Percentiles rank a stretch among this genome's conserved stretches.
These are phyloP conservation scores for Lachnellula suecica DNA, from an alignment of 2,329 filamentous ascomycete species.

Conservation along the genomic window DNA sequence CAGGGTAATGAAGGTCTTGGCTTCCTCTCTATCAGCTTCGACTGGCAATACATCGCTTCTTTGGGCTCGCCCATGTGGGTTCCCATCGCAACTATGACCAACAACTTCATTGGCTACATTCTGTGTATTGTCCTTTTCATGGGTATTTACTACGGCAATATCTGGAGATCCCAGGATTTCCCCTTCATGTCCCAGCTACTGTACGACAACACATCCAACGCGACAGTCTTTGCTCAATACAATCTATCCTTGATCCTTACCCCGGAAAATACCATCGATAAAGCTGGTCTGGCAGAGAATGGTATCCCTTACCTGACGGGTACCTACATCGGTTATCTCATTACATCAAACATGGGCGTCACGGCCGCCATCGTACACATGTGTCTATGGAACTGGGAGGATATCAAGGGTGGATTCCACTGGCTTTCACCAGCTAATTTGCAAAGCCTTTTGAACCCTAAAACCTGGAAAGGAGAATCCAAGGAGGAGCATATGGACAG, in stretches of 20 bases:
- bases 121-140: constrained; percentile 34
- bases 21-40: constrained; percentile 39
- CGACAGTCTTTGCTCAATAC: constrained; percentile 36
- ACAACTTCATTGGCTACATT: constrained; percentile 21
- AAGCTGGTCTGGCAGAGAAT: constrained; percentile 31
- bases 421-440: constrained; percentile 6
- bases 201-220: constrained; percentile 36
- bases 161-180: constrained; percentile 39
- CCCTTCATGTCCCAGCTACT: constrained; percentile 43
- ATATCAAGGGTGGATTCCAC: constrained; percentile 37
- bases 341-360: constrained; percentile 45
- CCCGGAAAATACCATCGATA: constrained; percentile 37
- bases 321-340: constrained; percentile 39
- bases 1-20: constrained; percentile 44
- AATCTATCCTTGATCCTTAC: constrained; percentile 44
- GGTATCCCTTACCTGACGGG: constrained; percentile 43
- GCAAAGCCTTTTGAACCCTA: constrained; percentile 8
- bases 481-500: constrained; percentile 15
- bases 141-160: constrained; percentile 41
- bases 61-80: constrained; percentile 23
- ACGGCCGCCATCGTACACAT: constrained; percentile 48
- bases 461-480: constrained; percentile 13
- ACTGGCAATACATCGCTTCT: constrained; percentile 42
- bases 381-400: constrained; percentile 38
- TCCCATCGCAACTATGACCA: constrained; percentile 36